Base-by-base conservation (phyloP, 805 yeast species). In the Metschnikowia kofuensis region DNA sequence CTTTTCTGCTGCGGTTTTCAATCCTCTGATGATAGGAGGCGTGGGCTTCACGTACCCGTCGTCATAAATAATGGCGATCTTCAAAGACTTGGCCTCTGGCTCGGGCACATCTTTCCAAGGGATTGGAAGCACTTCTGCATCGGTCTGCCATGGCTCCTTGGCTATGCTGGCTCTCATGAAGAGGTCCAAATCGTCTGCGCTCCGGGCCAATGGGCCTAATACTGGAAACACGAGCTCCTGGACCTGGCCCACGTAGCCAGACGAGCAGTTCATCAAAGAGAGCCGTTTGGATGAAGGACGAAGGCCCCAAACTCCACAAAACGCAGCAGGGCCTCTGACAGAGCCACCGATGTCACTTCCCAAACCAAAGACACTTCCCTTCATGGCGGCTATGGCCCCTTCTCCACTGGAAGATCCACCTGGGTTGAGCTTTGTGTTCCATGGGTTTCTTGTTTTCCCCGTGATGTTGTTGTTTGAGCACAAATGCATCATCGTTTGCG, bases 281-380 rank as follows among this genome's bases (percentile, higher is more conserved):
- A 54, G 41, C 32, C 58, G 41, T 30, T 50, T 56, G 10, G 45
- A 51, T 12, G 58, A 38, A 11, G 59, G 59, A 14, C 59, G 49
- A 29, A 56, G 43, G 1, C 59, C 59, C 56, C 57, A 55, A 5
- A 55, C 57, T 6, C 59, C 59, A 34, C 59, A 55, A 39, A 54
- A 53, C 7, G 56, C 59, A 2, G 59, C 59, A 13, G 59, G 59
- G 21, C 53, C 44, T 26, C 59, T 44, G 38, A 56, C 53, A 35
- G 58, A 54, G 12, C 59, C 59, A 2, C 59, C 59, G 16, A 56
- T 56, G 35, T 56, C 59, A 36, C 57, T 52, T 5, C 59, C 59
- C 38, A 56, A 39, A 2, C 59, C 59, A 27, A 56, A 55, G 21
- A 52, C 58, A 30, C 55, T 48, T 32, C 59, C 59, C 26, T 53